phyloP scores from a whole-genome alignment of 768 basidiomycete genomes.

The Lactifluus piperatus region DNA sequence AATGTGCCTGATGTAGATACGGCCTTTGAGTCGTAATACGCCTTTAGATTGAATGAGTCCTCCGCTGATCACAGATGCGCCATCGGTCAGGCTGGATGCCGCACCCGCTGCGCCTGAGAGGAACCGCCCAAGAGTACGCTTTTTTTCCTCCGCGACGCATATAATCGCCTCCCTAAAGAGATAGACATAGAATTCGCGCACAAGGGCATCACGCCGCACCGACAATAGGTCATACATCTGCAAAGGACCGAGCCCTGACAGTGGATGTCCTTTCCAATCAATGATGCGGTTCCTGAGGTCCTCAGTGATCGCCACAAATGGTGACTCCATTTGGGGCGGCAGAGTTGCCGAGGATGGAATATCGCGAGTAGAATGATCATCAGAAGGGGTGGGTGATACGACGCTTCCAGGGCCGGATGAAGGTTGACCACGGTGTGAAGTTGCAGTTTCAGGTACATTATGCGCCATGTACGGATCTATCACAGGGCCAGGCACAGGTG shows the following conservation, averaged over 20 bases:
- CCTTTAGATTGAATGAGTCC: conserved; percentile 37
- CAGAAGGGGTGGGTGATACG: conserved; percentile 7
- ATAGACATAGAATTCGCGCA: conserved; percentile 93
- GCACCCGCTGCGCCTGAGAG: conserved; percentile 45
- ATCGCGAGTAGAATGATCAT: conserved; percentile 10
- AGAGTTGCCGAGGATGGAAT: background rate
- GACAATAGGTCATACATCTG: conserved; percentile 89
- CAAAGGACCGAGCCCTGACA: conserved; percentile 80
- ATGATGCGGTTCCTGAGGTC: conserved; percentile 86
- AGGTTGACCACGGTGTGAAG: conserved; percentile 25
- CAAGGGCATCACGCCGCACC: conserved; percentile 80
- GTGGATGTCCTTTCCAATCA: conserved; percentile 93
- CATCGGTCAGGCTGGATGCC: conserved; percentile 42
- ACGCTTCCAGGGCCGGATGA: conserved; percentile 27
- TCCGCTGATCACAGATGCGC: conserved; percentile 26
- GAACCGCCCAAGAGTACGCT: conserved; percentile 67
- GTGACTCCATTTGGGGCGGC: conserved; percentile 45
- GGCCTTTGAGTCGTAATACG: conserved; percentile 84
- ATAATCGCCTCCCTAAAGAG: conserved; percentile 97
- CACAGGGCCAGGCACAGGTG: conserved; percentile 25
- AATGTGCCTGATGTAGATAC: conserved; percentile 94
- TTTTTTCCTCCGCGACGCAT: conserved; percentile 90
- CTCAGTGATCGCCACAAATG: conserved; percentile 77
- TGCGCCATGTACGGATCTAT: conserved; percentile 36
- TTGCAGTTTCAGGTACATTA: conserved; percentile 10